Percentiles rank a stretch among this genome's conserved stretches.
phyloP scores from a whole-genome alignment of 306 rosid genomes.

The Quercus parvula region DNA sequence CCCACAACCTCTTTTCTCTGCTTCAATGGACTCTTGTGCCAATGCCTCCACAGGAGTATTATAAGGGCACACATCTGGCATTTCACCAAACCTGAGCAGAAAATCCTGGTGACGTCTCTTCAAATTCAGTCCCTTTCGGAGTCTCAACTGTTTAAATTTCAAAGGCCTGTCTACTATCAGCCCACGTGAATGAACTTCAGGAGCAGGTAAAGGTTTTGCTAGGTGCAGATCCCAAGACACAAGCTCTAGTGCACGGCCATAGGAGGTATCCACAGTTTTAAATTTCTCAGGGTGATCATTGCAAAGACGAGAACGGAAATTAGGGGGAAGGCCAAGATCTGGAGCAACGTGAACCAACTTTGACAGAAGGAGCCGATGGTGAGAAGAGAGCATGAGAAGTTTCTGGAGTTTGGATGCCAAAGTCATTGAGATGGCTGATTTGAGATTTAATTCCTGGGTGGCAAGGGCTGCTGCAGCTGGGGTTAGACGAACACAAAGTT shows the following conservation, averaged over 20 bases:
- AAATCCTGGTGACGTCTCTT: constrained; percentile 74
- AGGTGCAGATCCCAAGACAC: constrained; percentile 63
- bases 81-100: constrained; percentile 70
- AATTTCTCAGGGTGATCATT: constrained; percentile 76
- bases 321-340: constrained; percentile 86
- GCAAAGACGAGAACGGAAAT: constrained; percentile 78
- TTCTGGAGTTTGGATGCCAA: constrained; percentile 86
- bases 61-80: constrained; percentile 77
- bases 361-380: constrained; percentile 58
- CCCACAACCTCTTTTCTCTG: constrained; percentile 89
- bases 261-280: constrained; percentile 73
- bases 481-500: constrained; percentile 86
- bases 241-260: constrained; percentile 94
- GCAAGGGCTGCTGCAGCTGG: constrained; percentile 85
- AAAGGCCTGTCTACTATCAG: constrained; percentile 87
- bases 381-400: constrained; percentile 84
- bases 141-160: constrained; percentile 81
- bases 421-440: constrained; percentile 42
- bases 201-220: constrained; percentile 55
- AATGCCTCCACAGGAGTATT: constrained; percentile 32
- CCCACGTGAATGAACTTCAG: constrained; percentile 33
- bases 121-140: constrained; percentile 76
- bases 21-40: constrained; percentile 62
- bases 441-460: constrained; percentile 51
- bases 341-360: constrained; percentile 92